Evolutionary conservation across 2,329 filamentous ascomycete species (phyloP).

Genomic region (Fusarium hostae): DNA sequence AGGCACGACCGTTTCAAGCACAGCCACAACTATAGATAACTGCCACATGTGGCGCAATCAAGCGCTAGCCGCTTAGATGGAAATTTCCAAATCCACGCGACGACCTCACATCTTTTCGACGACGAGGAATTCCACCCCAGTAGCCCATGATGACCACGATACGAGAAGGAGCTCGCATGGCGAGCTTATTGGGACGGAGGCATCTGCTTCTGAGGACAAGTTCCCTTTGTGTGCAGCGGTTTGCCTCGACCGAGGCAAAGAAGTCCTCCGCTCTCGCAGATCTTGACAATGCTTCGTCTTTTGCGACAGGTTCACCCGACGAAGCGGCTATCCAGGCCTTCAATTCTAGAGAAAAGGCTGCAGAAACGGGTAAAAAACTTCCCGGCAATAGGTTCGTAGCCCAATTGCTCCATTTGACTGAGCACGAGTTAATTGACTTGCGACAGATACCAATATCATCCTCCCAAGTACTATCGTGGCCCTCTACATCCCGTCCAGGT

Average conservation of each 20-base stretch:
- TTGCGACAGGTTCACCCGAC: constrained; percentile 56
- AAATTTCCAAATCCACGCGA: constrained; percentile 50
- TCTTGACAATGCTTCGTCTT: constrained; percentile 63
- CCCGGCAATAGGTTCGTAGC: constrained; percentile 59
- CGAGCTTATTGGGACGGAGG: constrained; percentile 47
- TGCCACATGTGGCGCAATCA: constrained; percentile 38
- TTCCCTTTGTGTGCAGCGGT: constrained; percentile 51
- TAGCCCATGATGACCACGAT: constrained; percentile 53
- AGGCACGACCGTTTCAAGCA: background rate
- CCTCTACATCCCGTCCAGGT: constrained; percentile 93
- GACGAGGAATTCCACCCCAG: constrained; percentile 27
- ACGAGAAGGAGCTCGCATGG: constrained; percentile 54
- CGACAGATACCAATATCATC: constrained; percentile 91
- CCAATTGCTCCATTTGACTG: background rate
- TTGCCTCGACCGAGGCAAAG: constrained; percentile 58
- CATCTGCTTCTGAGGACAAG: constrained; percentile 42
- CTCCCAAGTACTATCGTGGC: constrained; percentile 94
- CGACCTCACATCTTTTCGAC: constrained; percentile 36
- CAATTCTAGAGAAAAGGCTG: constrained; percentile 51
- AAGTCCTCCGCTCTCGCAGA: constrained; percentile 56
- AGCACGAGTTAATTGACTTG: constrained; percentile 16
- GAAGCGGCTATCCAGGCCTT: constrained; percentile 54
- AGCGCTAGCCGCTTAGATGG: constrained; percentile 42
- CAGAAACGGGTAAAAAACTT: constrained; percentile 53
- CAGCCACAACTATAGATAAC: background rate